Evolutionary conservation across 768 basidiomycete species (phyloP), one percentile per base, ranked within the genome.

Genomic region (Boletus rubescentipes): DNA sequence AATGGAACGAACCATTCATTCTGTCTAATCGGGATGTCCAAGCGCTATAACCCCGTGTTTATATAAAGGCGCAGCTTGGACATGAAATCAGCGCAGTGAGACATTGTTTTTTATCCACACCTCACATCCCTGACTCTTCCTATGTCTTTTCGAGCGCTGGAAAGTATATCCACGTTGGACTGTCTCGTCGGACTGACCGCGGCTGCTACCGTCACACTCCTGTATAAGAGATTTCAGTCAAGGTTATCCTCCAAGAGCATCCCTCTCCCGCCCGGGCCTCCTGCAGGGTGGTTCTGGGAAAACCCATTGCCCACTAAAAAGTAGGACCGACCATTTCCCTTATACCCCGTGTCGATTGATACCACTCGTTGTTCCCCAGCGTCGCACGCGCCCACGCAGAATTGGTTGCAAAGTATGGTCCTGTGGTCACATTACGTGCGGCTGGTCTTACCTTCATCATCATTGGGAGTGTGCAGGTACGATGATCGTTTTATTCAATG

Each of bases 391-490:
- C 52, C 6, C 79, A 83, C 39, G 74, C 81, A 38, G 74, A 79
- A 47, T 82, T 79, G 77, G 77, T 79, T 2, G 71, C 79, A 49
- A 62, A 77, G 55, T 85, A 85, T 52, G 85, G 85, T 0, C 82
- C 85, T 0, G 72, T 86, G 1, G 77, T 84, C 54, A 72, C 79
- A 0, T 61, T 86, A 2, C 73, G 79, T 2, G 78, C 79, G 58
- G 84, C 84, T 2, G 60, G 47, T 11, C 29, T 55, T 2, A 20
- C 63, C 10, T 57, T 43, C 38, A 40, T 68, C 31, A 20, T 68
- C 29, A 47, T 68, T 9, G 63, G 61, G 4, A 55, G 66, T 8
- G 40, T 61, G 11, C 57, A 67, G 44, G 66, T 67, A 60, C 7
- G 59, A 1, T 14, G 32, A 9, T 9, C 4, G 9, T 40, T 39